phyloP scores from a whole-genome alignment of 805 yeast species.

The Wickerhamomyces mucosus region DNA sequence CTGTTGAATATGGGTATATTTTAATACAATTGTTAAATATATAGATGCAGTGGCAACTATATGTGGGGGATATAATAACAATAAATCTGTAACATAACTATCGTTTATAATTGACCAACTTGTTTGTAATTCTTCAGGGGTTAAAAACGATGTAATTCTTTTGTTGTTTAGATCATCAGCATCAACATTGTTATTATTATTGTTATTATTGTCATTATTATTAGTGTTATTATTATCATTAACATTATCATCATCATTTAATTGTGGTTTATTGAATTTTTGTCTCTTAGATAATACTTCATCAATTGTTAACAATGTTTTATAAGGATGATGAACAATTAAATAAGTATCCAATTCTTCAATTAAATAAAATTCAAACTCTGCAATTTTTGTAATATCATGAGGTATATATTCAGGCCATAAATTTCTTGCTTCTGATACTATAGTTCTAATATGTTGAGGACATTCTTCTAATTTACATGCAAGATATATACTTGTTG shows the following conservation, averaged over 20 bases:
- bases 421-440: slow-evolving; percentile 74
- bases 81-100: slow-evolving; percentile 79
- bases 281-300: slow-evolving; percentile 21
- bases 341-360: slow-evolving; percentile 75
- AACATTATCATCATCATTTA: too few relatives aligned
- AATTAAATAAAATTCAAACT: slow-evolving; percentile 86
- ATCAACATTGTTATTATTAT: too few relatives aligned
- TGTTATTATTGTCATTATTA: too few relatives aligned
- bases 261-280: too few relatives aligned
- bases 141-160: slow-evolving; percentile 25
- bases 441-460: slow-evolving; percentile 77
- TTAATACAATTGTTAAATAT: slow-evolving; percentile 65
- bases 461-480: slow-evolving; percentile 95
- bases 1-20: slow-evolving; percentile 22
- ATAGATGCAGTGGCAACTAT: slow-evolving; percentile 73
- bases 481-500: slow-evolving; percentile 82
- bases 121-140: slow-evolving; percentile 67
- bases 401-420: slow-evolving; percentile 96
- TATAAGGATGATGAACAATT: slow-evolving; percentile 70
- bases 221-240: too few relatives aligned
- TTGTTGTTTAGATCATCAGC: too few relatives aligned
- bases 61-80: slow-evolving; percentile 81
- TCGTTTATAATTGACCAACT: slow-evolving; percentile 90
- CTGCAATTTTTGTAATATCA: slow-evolving; percentile 86
- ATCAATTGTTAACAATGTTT: slow-evolving; percentile 46